These are phyloP conservation scores for Neltuma alba DNA, from an alignment of 306 rosid genomes.

Conservation along the genomic window DNA sequence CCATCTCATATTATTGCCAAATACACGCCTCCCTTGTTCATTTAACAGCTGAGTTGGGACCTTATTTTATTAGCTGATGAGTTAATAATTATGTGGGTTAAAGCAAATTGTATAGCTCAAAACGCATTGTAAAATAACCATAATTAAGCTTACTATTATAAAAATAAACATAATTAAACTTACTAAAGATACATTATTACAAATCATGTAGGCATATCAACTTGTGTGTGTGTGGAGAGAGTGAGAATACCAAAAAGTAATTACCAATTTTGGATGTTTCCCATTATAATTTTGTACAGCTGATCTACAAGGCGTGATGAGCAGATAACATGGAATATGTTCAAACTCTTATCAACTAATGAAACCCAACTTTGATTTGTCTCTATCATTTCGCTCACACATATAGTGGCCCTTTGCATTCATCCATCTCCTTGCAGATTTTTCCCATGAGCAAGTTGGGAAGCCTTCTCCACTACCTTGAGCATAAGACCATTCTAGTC, in stretches of 20 bases:
- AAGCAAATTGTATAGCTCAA: too few species aligned
- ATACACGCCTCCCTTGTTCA: too few species aligned
- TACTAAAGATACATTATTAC: too few species aligned
- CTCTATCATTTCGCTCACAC: constrained; percentile 2
- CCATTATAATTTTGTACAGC: background rate
- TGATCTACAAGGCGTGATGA: background rate
- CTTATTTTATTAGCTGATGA: too few species aligned
- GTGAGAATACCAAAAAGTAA: background rate
- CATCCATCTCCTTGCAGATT: background rate
- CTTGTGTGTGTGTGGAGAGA: background rate
- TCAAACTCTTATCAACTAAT: background rate
- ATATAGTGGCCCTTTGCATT: background rate
- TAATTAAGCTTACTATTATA: too few species aligned
- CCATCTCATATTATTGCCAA: too few species aligned
- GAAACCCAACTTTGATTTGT: background rate
- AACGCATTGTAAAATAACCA: too few species aligned
- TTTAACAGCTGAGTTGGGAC: too few species aligned
- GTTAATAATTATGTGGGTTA: too few species aligned
- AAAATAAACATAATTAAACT: too few species aligned
- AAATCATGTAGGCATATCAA: background rate
- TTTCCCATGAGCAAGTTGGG: background rate
- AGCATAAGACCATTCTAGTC: background rate
- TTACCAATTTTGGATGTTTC: background rate
- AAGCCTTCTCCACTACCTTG: background rate
- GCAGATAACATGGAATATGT: background rate